Evolutionary conservation across 768 basidiomycete genomes (phyloP).

Genomic region (Tricholoma sp.): DNA sequence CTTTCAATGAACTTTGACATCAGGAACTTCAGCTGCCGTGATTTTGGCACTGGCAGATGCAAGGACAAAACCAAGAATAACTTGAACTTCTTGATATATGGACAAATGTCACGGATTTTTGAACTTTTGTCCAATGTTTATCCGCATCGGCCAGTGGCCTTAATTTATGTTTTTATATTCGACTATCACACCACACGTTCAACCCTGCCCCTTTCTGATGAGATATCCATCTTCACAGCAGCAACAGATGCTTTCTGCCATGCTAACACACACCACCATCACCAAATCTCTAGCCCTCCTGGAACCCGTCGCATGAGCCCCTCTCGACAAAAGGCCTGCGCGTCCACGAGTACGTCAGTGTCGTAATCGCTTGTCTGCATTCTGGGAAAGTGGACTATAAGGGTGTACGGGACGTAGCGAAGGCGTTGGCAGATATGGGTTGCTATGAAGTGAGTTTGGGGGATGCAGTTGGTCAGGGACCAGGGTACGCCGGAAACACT

Average conservation of each 20-base stretch:
- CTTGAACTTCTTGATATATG: no score
- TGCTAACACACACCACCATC: slow-evolving; percentile 77
- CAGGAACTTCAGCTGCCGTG: background rate
- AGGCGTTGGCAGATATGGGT: slow-evolving; percentile 78
- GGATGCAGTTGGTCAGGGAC: slow-evolving; percentile 90
- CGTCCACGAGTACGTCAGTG: slow-evolving; percentile 84
- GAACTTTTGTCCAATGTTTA: no score
- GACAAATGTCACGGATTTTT: no score
- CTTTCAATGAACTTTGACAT: background rate
- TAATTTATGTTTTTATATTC: no score
- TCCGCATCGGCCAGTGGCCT: no score
- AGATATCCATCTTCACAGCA: slow-evolving; percentile 86
- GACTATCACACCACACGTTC: no score
- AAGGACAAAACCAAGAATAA: no score
- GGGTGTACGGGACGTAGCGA: slow-evolving; percentile 63
- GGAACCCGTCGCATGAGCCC: slow-evolving; percentile 54
- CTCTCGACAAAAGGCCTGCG: slow-evolving; percentile 56
- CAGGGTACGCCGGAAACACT: slow-evolving; percentile 72
- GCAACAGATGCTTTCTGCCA: slow-evolving; percentile 83
- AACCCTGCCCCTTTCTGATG: slow-evolving; percentile 59
- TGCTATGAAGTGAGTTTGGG: slow-evolving; percentile 92
- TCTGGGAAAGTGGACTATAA: slow-evolving; percentile 70
- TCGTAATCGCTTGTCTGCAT: slow-evolving; percentile 81
- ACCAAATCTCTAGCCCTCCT: slow-evolving; percentile 65
- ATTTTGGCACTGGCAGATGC: background rate